Conservation (phyloP, 2,329 filamentous ascomycete genomes). For the Corinectria fuckeliana region DNA sequence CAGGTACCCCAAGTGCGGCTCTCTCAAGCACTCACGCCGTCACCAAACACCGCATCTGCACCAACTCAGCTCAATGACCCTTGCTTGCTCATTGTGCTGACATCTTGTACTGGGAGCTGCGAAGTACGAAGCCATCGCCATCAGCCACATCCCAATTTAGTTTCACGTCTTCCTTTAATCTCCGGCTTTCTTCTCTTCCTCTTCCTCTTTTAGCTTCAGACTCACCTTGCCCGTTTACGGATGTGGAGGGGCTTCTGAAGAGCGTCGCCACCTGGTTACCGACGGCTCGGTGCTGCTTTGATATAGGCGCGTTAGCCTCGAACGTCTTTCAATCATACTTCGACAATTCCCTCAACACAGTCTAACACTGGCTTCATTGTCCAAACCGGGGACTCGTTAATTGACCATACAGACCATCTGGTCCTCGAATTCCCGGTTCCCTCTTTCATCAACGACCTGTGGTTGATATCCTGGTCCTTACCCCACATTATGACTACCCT, state of each 20-base stretch:
- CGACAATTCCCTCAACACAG: too few species aligned
- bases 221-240: neutral
- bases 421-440: neutral
- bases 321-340: neutral
- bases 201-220: neutral
- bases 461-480: neutral
- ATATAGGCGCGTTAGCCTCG: neutral
- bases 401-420: neutral
- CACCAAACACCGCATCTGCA: neutral
- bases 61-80: neutral
- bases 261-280: neutral
- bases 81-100: neutral
- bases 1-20: constrained; percentile 1
- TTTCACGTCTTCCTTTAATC: neutral
- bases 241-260: neutral
- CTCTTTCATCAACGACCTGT: neutral
- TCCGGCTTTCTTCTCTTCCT: neutral
- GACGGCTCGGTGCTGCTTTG: neutral
- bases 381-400: neutral
- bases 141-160: too few species aligned
- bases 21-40: neutral
- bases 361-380: neutral
- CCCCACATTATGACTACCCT: constrained; percentile 9
- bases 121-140: neutral
- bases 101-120: too few species aligned